phyloP scores from a whole-genome alignment of 1,284 basidiomycete genomes.

The Sanghuangporus baumii region DNA sequence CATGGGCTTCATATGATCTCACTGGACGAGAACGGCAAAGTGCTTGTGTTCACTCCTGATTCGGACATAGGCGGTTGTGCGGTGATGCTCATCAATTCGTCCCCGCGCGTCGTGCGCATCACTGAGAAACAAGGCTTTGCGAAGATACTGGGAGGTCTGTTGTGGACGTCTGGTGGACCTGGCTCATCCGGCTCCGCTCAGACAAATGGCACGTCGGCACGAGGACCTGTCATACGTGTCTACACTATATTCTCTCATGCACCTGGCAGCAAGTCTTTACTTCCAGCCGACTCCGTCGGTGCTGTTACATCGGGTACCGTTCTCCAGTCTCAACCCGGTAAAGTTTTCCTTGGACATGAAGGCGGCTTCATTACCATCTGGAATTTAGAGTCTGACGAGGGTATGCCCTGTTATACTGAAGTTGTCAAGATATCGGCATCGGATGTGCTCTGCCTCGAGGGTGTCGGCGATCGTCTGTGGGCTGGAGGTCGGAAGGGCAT shows the following conservation, averaged over 20 bases:
- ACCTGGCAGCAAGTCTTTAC: conserved; percentile 41
- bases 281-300: conserved; percentile 63
- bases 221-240: conserved; percentile 70
- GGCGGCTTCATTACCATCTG: conserved; percentile 85
- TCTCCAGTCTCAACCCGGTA: conserved; percentile 60
- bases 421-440: conserved; percentile 75
- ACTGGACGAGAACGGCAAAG: conserved; percentile 80
- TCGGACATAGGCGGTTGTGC: conserved; percentile 30
- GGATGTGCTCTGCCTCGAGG: conserved; percentile 75
- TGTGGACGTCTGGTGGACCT: conserved; percentile 69
- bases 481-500: conserved; percentile 76
- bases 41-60: conserved; percentile 61
- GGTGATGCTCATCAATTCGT: conserved; percentile 35
- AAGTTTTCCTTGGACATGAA: conserved; percentile 90
- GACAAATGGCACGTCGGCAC: conserved; percentile 33
- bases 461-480: conserved; percentile 81
- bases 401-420: conserved; percentile 55
- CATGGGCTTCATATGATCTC: conserved; percentile 66
- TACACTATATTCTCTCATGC: conserved; percentile 66
- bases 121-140: conserved; percentile 80
- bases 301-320: conserved; percentile 78
- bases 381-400: conserved; percentile 46
- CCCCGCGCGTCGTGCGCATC: conserved; percentile 63
- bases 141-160: conserved; percentile 61
- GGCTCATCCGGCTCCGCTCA: conserved; percentile 34